phyloP scores from a whole-genome alignment of 2,329 filamentous ascomycete genomes.

The Lasiodiplodia citricola region DNA sequence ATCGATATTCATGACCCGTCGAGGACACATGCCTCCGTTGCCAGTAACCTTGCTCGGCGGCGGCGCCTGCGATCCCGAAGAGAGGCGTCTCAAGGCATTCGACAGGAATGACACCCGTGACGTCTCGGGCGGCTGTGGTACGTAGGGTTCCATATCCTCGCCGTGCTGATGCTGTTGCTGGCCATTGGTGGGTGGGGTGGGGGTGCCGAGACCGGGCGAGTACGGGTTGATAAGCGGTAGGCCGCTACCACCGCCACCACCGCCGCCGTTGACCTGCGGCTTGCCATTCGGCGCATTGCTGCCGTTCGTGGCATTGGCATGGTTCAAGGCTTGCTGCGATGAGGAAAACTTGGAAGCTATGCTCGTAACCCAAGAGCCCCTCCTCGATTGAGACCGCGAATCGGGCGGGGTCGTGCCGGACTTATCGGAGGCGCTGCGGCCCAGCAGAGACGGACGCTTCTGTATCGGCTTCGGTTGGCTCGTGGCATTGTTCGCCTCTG shows the following conservation, averaged over 20 bases:
- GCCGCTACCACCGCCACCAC: conserved; percentile 29
- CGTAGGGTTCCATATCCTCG: conserved; percentile 63
- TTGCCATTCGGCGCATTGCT: conserved; percentile 20
- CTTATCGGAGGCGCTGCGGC: conserved; percentile 48
- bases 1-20: conserved; percentile 85
- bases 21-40: conserved; percentile 75
- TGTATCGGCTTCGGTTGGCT: conserved; percentile 36
- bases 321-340: conserved; percentile 45
- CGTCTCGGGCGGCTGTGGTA: conserved; percentile 74
- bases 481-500: conserved; percentile 5
- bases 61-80: conserved; percentile 55
- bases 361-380: conserved; percentile 90
- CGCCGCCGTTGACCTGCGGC: conserved; percentile 31
- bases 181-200: conserved; percentile 57
- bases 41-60: conserved; percentile 44
- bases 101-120: conserved; percentile 77
- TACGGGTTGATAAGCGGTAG: conserved; percentile 29
- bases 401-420: conserved; percentile 38
- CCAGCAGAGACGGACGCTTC: conserved; percentile 50
- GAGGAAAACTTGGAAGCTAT: conserved; percentile 91
- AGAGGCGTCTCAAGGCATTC: conserved; percentile 80
- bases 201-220: conserved; percentile 45
- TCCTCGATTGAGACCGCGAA: conserved; percentile 49
- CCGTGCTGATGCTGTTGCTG: conserved; percentile 36
- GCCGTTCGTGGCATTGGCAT: background rate